Evolutionary conservation across 768 basidiomycete genomes (phyloP).

Genomic region (Piloderma croceum): DNA sequence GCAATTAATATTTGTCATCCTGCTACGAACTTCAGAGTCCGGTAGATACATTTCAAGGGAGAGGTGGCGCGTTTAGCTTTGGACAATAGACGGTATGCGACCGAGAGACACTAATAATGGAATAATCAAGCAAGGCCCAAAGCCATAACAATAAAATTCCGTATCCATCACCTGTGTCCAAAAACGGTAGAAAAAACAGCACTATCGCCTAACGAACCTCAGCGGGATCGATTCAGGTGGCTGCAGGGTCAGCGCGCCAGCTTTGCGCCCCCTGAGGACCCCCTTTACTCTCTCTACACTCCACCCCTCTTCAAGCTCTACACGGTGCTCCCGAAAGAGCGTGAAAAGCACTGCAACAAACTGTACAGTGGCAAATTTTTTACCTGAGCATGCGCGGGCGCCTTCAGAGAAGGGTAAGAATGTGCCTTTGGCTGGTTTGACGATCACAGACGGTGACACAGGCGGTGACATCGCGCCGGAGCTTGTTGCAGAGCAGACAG

Average conservation of each 20-base stretch:
- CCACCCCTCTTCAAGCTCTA: conserved; percentile 5
- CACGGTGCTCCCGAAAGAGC: conserved; percentile 2
- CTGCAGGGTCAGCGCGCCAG: conserved; percentile 8
- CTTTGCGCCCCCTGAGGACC: conserved; percentile 6
- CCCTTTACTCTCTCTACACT: conserved; percentile 1
- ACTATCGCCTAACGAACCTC: conserved; percentile 2
- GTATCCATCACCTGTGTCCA: no score
- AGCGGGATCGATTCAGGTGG: conserved; percentile 7
- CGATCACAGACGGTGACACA: not conserved
- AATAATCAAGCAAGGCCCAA: no score
- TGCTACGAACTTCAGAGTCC: no score
- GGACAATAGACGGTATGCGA: no score
- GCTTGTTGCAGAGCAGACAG: no score
- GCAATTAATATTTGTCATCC: no score
- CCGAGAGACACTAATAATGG: no score
- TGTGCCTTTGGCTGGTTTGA: conserved; percentile 9
- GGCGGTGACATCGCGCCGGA: no score
- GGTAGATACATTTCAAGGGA: no score
- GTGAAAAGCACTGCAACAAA: conserved; percentile 7
- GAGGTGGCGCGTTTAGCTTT: no score
- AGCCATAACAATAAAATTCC: no score
- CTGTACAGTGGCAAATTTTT: conserved; percentile 10
- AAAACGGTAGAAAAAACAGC: not conserved
- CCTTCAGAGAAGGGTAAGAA: conserved; percentile 13
- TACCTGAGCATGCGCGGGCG: conserved; percentile 10